Percentiles rank a stretch among this genome's conserved stretches.
phyloP scores from a whole-genome alignment of 768 basidiomycete species.

The Boletales sp. region DNA sequence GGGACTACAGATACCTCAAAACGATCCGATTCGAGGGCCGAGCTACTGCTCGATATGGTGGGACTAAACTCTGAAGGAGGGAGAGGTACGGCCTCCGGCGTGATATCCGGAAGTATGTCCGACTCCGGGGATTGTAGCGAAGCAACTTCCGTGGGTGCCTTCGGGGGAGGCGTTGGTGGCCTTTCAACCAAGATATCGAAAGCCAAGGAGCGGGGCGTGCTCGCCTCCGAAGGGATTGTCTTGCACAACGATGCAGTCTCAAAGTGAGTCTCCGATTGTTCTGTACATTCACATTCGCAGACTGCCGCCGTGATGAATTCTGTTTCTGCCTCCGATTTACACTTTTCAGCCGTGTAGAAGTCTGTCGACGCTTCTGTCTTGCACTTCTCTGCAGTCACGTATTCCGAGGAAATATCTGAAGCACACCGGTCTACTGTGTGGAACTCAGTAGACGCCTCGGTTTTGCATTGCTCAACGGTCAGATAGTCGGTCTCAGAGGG shows the following conservation, averaged over 20 bases:
- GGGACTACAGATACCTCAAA: slow-evolving; percentile 6
- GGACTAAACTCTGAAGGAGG: slow-evolving; percentile 36
- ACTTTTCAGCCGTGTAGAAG: slow-evolving; percentile 42
- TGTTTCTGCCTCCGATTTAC: slow-evolving; percentile 33
- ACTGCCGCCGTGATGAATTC: slow-evolving; percentile 47
- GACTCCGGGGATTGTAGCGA: slow-evolving; percentile 28
- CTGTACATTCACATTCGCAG: slow-evolving; percentile 30
- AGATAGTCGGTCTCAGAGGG: slow-evolving; percentile 49
- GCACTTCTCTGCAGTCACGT: slow-evolving; percentile 49
- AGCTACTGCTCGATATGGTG: slow-evolving; percentile 17
- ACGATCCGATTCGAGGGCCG: slow-evolving; percentile 20
- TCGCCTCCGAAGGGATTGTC: slow-evolving; percentile 35
- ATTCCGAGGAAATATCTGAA: slow-evolving; percentile 43
- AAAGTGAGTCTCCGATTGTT: slow-evolving; percentile 46
- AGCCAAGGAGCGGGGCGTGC: slow-evolving; percentile 35
- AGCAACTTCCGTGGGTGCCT: slow-evolving; percentile 23
- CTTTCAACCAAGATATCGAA: slow-evolving; percentile 27
- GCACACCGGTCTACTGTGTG: slow-evolving; percentile 44
- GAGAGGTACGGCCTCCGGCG: slow-evolving; percentile 34
- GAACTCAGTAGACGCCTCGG: slow-evolving; percentile 44
- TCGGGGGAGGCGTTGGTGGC: slow-evolving; percentile 24
- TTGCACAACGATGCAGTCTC: slow-evolving; percentile 44
- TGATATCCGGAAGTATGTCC: slow-evolving; percentile 13
- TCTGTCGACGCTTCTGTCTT: slow-evolving; percentile 41
- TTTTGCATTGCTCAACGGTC: slow-evolving; percentile 42